These are phyloP conservation scores for Dryadomyces sulphureus DNA, from an alignment of 2,329 filamentous ascomycete genomes.

Conservation along the genomic window DNA sequence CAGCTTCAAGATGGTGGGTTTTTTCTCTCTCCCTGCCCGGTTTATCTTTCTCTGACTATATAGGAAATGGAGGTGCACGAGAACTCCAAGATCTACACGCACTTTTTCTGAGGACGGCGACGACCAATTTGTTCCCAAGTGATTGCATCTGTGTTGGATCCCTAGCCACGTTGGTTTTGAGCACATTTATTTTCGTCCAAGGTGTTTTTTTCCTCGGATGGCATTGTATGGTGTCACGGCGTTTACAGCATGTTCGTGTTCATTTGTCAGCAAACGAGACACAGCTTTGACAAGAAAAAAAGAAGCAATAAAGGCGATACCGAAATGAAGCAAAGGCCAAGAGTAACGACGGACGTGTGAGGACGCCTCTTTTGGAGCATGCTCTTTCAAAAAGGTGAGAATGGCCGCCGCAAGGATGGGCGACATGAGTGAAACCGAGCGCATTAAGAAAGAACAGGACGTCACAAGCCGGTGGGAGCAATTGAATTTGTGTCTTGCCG, in stretches of 20 bases:
- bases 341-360: background rate
- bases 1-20: conserved; percentile 89
- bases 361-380: background rate
- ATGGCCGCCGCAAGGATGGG: background rate
- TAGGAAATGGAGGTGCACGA: conserved; percentile 99
- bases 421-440: background rate
- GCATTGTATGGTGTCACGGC: conserved; percentile 16
- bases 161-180: background rate
- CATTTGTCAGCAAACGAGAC: background rate
- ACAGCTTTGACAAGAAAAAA: background rate
- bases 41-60: background rate
- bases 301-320: conserved; percentile 6
- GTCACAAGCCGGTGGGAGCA: conserved; percentile 6
- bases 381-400: background rate
- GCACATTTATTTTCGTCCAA: conserved; percentile 1
- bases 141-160: background rate
- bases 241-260: conserved; percentile 8
- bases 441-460: conserved; percentile 2
- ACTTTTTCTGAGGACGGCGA: conserved; percentile 72
- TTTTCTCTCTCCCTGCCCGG: conserved; percentile 3
- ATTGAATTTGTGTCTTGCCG: conserved; percentile 10
- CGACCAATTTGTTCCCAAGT: conserved; percentile 1
- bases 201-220: conserved; percentile 11
- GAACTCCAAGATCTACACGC: conserved; percentile 96
- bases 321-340: background rate